Evolutionary conservation across 345 rosid genomes (phyloP), one percentile per base, ranked within the genome.

Genomic region (Camelina hispida): DNA sequence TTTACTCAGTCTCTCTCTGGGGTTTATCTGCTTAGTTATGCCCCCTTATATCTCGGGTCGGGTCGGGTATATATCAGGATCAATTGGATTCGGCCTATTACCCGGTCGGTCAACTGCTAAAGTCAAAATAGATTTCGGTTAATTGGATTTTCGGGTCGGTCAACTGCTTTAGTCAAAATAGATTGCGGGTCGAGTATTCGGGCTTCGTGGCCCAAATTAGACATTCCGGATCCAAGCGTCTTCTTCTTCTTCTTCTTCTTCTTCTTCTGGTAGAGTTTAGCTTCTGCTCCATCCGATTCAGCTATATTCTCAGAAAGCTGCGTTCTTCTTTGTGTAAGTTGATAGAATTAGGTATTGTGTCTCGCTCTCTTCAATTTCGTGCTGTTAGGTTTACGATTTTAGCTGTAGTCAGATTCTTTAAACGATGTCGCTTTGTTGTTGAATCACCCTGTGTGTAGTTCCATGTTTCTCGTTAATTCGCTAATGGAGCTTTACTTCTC

Each of bases 11-110:
- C 54, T 46, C 46, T 46, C 51, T 50, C 47, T 56, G 71, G 54
- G 80, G 76, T 77, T 71, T 71, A 71, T 71, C 76, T 64, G 68
- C 43, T 69, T 64, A 56, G n/a, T n/a, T n/a, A n/a, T n/a, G n/a
- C n/a, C n/a, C n/a, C n/a, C n/a, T n/a, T n/a, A 16, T 34, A 68
- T 38, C 12, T 55, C 75, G 59, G 75, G 50, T 69, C 75, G 59
- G 75, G 50, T 69, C 74, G 50, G 74, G 47, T 44, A 37, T 16
- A 11, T 17, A 11, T 57, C 14, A 5, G 42, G 56, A 2, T 63
- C 10, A 64, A 34, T 34, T 47, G 18, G 58, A 61, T 9, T 50
- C 52, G 13, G n/a, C n/a, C n/a, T n/a, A n/a, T n/a, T n/a, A n/a
- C n/a, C n/a, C n/a, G 67, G 17, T 18, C 52, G 67, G 17, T 18